Percentiles rank a stretch among this genome's conserved stretches.
Evolutionary conservation across 345 rosid genomes (phyloP).

Genomic region (Microcos paniculata): DNA sequence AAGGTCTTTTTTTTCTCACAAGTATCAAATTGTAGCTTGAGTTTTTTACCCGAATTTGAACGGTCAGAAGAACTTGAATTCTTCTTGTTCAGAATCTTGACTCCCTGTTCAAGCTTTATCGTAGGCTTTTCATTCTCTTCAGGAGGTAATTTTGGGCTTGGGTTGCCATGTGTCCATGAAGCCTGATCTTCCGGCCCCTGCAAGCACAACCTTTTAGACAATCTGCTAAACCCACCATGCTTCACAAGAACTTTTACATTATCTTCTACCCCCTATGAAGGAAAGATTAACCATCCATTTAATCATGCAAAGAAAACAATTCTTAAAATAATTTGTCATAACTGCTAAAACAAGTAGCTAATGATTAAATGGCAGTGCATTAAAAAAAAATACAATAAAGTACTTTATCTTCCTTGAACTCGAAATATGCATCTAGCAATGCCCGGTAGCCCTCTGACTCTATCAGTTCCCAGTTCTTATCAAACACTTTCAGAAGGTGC

Average conservation of each 20-base stretch:
- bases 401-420: constrained; percentile 43
- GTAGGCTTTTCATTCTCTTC: constrained; percentile 1
- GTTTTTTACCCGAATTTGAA: constrained; percentile 20
- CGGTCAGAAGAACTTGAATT: constrained; percentile 25
- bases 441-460: constrained; percentile 57
- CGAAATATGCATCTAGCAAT: constrained; percentile 56
- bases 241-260: neutral
- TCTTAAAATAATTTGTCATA: neutral
- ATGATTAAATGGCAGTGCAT: neutral
- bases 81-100: constrained; percentile 3
- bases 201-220: constrained; percentile 26
- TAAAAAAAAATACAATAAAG: neutral
- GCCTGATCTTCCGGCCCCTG: constrained; percentile 23
- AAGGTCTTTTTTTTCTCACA: constrained; percentile 26
- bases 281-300: neutral
- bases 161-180: constrained; percentile 23
- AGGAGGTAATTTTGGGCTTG: constrained; percentile 4
- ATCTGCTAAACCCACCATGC: constrained; percentile 21
- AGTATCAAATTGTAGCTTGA: constrained; percentile 13
- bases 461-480: constrained; percentile 54
- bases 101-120: neutral
- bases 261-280: constrained; percentile 19
- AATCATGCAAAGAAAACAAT: neutral
- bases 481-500: constrained; percentile 37
- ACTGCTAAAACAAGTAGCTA: neutral